A percentile compares a stretch with the other conserved stretches of the same genome.
Evolutionary conservation across 345 rosid species (phyloP).

Genomic region (Linum lewisii): DNA sequence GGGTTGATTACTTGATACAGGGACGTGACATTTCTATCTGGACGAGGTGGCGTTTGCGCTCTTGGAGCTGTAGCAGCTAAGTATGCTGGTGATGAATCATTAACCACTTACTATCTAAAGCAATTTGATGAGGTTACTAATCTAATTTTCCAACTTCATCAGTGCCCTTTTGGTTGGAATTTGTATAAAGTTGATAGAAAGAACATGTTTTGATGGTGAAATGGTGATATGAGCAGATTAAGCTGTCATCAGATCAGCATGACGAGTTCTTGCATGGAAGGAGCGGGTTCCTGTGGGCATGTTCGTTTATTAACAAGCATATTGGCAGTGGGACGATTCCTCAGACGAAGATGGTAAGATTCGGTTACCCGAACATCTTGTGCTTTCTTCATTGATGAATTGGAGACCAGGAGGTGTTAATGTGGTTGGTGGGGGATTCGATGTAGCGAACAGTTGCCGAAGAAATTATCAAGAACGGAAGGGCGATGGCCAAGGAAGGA

Average conservation of each 20-base stretch:
- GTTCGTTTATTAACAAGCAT: conserved; percentile 22
- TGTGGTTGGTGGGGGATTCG: not conserved
- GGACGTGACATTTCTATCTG: conserved; percentile 23
- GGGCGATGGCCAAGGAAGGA: conserved; percentile 13
- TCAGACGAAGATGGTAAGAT: conserved; percentile 17
- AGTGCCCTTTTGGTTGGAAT: not conserved
- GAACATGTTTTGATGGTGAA: not conserved
- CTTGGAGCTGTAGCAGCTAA: conserved; percentile 25
- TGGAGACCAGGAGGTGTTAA: not conserved
- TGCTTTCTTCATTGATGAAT: not conserved
- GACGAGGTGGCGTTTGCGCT: conserved; percentile 20
- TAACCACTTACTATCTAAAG: conserved; percentile 17
- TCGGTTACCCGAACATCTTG: not conserved
- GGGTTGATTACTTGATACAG: not conserved
- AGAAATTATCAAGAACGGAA: conserved; percentile 20
- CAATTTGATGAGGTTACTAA: conserved; percentile 15
- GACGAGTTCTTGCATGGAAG: conserved; percentile 24
- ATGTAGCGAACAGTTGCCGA: conserved; percentile 15
- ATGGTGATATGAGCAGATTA: conserved; percentile 14
- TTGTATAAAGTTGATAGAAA: too few relatives aligned
- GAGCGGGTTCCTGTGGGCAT: conserved; percentile 24
- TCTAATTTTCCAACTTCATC: not conserved
- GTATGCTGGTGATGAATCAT: conserved; percentile 17
- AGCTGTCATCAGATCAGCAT: conserved; percentile 12
- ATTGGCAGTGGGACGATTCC: conserved; percentile 15